Conservation (phyloP, 2,329 filamentous ascomycete species). For the Pseudogymnoascus sp. region DNA sequence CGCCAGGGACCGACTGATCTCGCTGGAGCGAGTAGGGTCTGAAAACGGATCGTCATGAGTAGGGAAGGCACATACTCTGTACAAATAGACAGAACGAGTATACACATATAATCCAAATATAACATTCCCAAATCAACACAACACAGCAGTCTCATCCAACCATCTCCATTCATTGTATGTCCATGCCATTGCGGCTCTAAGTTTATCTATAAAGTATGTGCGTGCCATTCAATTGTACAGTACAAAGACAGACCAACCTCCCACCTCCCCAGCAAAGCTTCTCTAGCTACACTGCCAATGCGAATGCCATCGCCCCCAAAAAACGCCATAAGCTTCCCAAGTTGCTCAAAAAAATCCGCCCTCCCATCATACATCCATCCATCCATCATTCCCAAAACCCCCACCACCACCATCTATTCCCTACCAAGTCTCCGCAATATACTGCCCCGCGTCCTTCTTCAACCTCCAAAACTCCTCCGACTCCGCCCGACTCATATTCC, state of each 20-base stretch:
- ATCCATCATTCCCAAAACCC: conserved; percentile 32
- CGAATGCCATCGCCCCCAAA: not conserved
- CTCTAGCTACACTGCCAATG: not conserved
- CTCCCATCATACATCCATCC: not conserved
- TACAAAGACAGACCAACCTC: not conserved
- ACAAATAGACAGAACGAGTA: not conserved
- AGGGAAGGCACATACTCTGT: not conserved
- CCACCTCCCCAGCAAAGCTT: not conserved
- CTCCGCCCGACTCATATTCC: conserved; percentile 72
- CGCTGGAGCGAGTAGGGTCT: not conserved
- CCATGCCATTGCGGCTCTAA: not conserved
- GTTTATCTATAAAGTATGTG: not conserved
- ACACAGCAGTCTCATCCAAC: not conserved
- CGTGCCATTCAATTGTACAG: not conserved
- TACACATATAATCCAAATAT: not conserved
- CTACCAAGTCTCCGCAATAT: conserved; percentile 73
- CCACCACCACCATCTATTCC: no score
- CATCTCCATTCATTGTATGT: not conserved
- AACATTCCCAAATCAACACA: not conserved
- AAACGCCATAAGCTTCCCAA: not conserved
- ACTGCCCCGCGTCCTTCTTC: conserved; percentile 89
- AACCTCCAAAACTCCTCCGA: conserved; percentile 81
- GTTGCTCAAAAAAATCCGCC: not conserved
- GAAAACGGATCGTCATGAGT: not conserved
- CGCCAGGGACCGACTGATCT: not conserved